Conservation (phyloP, 2,329 filamentous ascomycete species). For the Camptophora hylomeconis region DNA sequence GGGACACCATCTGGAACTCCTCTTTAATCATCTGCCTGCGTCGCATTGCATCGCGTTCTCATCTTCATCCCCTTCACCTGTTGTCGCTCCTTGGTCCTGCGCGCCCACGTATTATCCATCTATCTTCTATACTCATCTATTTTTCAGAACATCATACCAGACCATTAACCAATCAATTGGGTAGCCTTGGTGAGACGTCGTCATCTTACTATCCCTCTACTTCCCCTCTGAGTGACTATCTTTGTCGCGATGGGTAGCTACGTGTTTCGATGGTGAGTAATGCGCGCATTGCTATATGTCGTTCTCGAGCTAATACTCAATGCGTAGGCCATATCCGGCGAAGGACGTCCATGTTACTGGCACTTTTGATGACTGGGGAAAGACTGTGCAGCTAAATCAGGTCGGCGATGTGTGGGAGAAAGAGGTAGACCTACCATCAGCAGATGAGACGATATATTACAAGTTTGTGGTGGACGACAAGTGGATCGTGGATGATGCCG, state of each 20-base stretch:
- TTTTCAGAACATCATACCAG: no score
- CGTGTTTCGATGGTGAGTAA: constrained; percentile 17
- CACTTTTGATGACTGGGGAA: constrained; percentile 88
- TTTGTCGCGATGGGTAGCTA: constrained; percentile 19
- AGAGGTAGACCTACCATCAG: constrained; percentile 57
- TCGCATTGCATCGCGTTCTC: background rate
- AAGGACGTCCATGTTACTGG: constrained; percentile 88
- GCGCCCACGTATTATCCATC: no score
- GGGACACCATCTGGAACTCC: no score
- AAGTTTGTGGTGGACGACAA: constrained; percentile 96
- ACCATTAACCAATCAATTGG: no score
- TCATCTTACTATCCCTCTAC: no score
- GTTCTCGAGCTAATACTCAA: background rate
- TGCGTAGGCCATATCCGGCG: constrained; percentile 63
- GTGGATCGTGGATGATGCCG: constrained; percentile 74
- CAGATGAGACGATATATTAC: constrained; percentile 69
- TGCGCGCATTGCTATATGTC: background rate
- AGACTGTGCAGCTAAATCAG: constrained; percentile 72
- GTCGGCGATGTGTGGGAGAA: constrained; percentile 63
- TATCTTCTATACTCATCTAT: no score
- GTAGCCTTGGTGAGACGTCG: no score
- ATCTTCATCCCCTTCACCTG: background rate
- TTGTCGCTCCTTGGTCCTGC: no score
- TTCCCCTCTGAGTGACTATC: no score
- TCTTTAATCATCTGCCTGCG: no score